Base-by-base conservation (phyloP, 75 land plant species). In the Cupressus sempervirens region DNA sequence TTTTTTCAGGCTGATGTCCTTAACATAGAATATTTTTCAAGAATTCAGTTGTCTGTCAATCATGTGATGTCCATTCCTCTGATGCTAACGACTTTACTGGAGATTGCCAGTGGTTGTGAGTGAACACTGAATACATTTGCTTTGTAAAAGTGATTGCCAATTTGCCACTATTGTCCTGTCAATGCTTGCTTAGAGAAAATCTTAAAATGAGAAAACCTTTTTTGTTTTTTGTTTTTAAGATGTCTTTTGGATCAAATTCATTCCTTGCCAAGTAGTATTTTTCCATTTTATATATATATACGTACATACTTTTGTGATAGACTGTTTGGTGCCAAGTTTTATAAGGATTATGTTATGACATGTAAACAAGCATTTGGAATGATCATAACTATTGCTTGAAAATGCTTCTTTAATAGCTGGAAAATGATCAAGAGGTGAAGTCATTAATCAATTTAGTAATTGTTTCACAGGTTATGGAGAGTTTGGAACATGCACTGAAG, bases 401-500 rank as follows among this genome's bases (percentile, higher is more conserved):
- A 40, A 62, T 85, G 76, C 36, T 40, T 56, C 9, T 40, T 20
- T 8, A 18, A 50, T 29, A 65, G 83, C 16, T 82, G 35, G 36
- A 11, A 82, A 34, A 52, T 0, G 7, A 9, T 50, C 14, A 53
- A 30, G 11, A 32, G 65, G 15, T 8, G 4, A 76, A 79, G 82
- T 0, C 32, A 40, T n/a, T 77, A 73, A 46, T 32, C n/a, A 5
- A n/a, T 80, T 45, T 77, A 41, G 18, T 23, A 32, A 30, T 83
- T 34, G 35, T 15, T 29, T 46, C 9, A 48, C 67, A 95, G 97
- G 94, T 95, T 50, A 90, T 95, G 97, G 97, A 95, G 85, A 95
- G 97, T 76, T 87, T 95, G 85, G 97, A 95, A 86, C 97, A 95
- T 94, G 97, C 97, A 82, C 89, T 90, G 94, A 95, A 95, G 88